Conservation (phyloP, 176 grass and related monocot genomes). For the Secale cereale region DNA sequence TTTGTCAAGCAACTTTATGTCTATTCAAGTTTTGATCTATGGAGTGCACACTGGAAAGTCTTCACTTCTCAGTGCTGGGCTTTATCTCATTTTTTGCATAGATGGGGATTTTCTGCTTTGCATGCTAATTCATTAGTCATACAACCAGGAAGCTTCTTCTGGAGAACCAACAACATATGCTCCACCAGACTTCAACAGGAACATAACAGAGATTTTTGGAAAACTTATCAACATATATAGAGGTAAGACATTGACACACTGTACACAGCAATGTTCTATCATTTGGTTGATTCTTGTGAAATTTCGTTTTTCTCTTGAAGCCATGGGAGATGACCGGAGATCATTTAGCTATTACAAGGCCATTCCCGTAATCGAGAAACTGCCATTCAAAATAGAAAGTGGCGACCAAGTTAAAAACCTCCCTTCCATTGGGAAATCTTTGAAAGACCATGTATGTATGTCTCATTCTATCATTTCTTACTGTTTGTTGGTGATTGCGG, state of each 20-base stretch:
- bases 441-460: constrained; percentile 83
- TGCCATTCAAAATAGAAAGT: constrained; percentile 87
- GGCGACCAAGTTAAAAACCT: constrained; percentile 77
- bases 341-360: constrained; percentile 99
- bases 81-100: not conserved
- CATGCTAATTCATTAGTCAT: constrained; percentile 9
- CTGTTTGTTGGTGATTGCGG: not conserved
- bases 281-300: not conserved
- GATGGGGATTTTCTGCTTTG: not conserved
- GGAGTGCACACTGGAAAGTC: not conserved
- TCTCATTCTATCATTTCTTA: constrained; percentile 19
- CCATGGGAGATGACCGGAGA: constrained; percentile 89
- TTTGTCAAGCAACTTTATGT: not conserved
- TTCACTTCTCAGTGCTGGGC: not conserved
- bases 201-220: constrained; percentile 87
- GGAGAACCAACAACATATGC: constrained; percentile 49
- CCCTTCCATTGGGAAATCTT: constrained; percentile 88
- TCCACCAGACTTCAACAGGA: constrained; percentile 78
- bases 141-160: constrained; percentile 49
- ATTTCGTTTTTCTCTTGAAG: constrained; percentile 34
- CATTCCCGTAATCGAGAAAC: constrained; percentile 87
- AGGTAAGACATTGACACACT: constrained; percentile 33
- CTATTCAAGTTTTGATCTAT: not conserved
- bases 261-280: not conserved
- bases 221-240: constrained; percentile 92